Percentiles rank a stretch among this genome's conserved stretches.
phyloP scores from a whole-genome alignment of 768 basidiomycete species.

The Austroboletus festivus region DNA sequence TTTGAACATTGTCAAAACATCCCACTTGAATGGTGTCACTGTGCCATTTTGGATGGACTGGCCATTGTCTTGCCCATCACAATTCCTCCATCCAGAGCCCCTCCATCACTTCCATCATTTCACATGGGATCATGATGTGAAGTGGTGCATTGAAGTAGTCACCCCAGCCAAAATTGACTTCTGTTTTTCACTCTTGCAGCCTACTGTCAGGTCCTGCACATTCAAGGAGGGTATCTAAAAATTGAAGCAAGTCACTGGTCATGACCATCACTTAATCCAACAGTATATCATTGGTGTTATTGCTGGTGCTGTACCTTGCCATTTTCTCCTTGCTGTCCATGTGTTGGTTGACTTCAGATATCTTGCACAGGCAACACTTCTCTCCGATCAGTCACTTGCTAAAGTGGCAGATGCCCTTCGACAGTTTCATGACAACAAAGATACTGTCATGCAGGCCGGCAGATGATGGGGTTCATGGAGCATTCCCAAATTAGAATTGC shows the following conservation, averaged over 20 bases:
- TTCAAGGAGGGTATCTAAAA: conserved; percentile 38
- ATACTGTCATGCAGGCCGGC: conserved; percentile 27
- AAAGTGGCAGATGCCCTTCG: conserved; percentile 26
- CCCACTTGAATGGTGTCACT: conserved; percentile 2
- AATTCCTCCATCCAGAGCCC: conserved; percentile 31
- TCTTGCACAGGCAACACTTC: conserved; percentile 34
- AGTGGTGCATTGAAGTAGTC: background rate
- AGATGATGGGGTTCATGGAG: background rate
- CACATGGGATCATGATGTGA: background rate
- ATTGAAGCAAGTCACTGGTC: conserved; percentile 16
- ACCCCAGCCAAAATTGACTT: conserved; percentile 34
- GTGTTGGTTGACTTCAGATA: conserved; percentile 40
- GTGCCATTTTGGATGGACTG: conserved; percentile 32
- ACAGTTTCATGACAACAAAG: conserved; percentile 37
- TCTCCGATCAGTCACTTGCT: conserved; percentile 29
- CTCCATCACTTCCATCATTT: background rate
- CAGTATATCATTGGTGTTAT: conserved; percentile 17
- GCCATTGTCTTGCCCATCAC: conserved; percentile 31
- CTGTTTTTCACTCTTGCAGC: conserved; percentile 36
- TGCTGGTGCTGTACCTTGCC: background rate
- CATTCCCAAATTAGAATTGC: too few relatives aligned
- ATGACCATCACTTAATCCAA: conserved; percentile 13
- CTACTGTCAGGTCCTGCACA: conserved; percentile 34
- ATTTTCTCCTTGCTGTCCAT: conserved; percentile 6
- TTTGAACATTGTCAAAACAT: background rate